Conservation (phyloP, 2,329 filamentous ascomycete species). For the Domatiomyces catenatus region DNA sequence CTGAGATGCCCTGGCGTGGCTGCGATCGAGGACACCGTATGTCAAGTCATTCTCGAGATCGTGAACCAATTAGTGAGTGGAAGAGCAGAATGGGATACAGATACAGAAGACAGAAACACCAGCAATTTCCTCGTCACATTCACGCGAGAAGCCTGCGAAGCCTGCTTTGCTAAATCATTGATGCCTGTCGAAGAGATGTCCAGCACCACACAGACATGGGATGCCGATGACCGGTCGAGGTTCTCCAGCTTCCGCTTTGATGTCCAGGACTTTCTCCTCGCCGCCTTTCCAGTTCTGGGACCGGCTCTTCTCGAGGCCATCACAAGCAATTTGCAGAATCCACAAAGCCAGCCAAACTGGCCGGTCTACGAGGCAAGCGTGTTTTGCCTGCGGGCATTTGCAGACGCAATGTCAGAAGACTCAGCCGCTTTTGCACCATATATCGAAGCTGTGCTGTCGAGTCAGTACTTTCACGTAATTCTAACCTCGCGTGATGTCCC, state of each 20-base stretch:
- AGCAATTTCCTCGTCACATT: conserved; percentile 4
- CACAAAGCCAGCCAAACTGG: conserved; percentile 25
- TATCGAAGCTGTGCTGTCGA: conserved; percentile 26
- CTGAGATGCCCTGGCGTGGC: conserved; percentile 12
- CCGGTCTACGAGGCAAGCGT: conserved; percentile 29
- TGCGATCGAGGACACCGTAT: conserved; percentile 15
- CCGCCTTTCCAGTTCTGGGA: conserved; percentile 29
- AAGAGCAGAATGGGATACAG: conserved; percentile 27
- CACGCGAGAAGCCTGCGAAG: conserved; percentile 11
- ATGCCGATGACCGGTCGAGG: conserved; percentile 27
- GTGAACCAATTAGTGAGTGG: conserved; percentile 27
- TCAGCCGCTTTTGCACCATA: conserved; percentile 27
- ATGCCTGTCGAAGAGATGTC: conserved; percentile 19
- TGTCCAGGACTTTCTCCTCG: conserved; percentile 31
- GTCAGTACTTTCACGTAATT: conserved; percentile 19
- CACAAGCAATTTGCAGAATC: conserved; percentile 23
- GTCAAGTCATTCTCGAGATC: conserved; percentile 24
- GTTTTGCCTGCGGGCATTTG: conserved; percentile 30
- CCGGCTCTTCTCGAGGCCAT: conserved; percentile 28
- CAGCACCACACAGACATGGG: conserved; percentile 21
- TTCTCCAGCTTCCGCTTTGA: conserved; percentile 31
- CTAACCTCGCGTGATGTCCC: conserved; percentile 19
- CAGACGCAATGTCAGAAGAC: conserved; percentile 31
- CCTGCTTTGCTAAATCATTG: conserved; percentile 11
- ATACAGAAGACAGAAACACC: conserved; percentile 21